Base-by-base conservation (phyloP, 805 yeast genomes). In the Ogataea corticis region DNA sequence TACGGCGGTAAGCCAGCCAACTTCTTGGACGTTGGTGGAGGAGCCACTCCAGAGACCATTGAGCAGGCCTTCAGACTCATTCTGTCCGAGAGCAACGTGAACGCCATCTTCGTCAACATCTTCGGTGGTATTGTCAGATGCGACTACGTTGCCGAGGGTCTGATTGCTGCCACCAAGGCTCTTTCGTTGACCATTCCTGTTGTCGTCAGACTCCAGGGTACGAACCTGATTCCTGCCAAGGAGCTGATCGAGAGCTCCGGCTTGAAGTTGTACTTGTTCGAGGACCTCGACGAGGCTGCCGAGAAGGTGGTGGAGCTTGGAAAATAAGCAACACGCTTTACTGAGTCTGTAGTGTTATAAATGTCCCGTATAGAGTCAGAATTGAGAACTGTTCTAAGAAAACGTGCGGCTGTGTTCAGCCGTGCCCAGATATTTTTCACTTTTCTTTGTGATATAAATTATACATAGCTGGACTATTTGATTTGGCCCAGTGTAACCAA, bases 101-200 rank as follows among this genome's bases (percentile, higher is more conserved):
- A 87, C 62, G 96, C 97, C 66, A 94, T 94, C 69, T 92, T 94
- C 61, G 98, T 94, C 66, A 94, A 94, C 82, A 94, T 94, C 64
- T 94, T 94, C 64, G 99, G 99, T 70, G 99, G 99, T 77, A 94
- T 94, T 61, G 99, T 94, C 61, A 89, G 99, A 80, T 94, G 99
- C 75, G 99, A 94, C 75, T 89, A 83, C 75, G 97, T 94, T 54
- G 99, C 99, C 62, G 83, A 84, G 74, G 99, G 99, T 72, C 81
- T 94, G 68, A 91, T 94, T 62, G 87, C 91, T 56, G 97, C 97
- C 44, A 83, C 97, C 56, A 89, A 89, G 74, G 86, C 85, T 76
- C 82, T 94, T 77, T 83, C 86, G 63, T 83, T 94, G 68, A 82
- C 79, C 54, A 87, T 94, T 45, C 99, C 99, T 57, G 94, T 94